Evolutionary conservation across 148 eudicot genomes (phyloP).

Genomic region (Mesembryanthemum crystallinum): DNA sequence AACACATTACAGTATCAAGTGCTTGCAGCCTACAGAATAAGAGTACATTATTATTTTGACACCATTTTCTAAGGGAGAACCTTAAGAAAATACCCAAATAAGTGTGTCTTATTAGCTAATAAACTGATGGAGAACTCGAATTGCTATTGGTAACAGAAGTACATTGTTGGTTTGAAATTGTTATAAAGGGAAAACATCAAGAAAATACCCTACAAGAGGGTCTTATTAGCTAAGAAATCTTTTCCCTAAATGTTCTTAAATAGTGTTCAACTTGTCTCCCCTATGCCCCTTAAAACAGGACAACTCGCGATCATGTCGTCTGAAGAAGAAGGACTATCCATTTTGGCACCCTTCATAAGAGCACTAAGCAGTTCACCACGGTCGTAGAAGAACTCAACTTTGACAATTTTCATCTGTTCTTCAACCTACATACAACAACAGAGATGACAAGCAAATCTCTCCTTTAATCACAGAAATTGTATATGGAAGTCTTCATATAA

Average conservation of each 20-base stretch:
- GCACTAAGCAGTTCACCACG: constrained; percentile 65
- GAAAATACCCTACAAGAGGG: background rate
- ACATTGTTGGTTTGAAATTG: background rate
- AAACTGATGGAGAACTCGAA: background rate
- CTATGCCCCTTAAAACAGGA: constrained; percentile 38
- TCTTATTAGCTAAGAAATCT: constrained; percentile 1
- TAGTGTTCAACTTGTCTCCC: constrained; percentile 13
- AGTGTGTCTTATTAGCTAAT: background rate
- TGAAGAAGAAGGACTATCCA: constrained; percentile 7
- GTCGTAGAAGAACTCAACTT: constrained; percentile 66
- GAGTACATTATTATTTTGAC: background rate
- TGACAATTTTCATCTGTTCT: constrained; percentile 53
- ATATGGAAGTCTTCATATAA: no score
- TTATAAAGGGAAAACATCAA: background rate
- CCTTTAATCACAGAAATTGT: background rate
- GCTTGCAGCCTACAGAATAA: constrained; percentile 6
- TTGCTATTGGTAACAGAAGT: no score
- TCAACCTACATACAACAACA: constrained; percentile 41
- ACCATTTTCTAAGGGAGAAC: background rate
- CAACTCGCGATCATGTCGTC: constrained; percentile 35
- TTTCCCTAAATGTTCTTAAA: background rate
- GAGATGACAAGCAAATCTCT: background rate
- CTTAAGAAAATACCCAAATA: no score
- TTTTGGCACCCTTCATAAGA: constrained; percentile 39
- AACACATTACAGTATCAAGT: constrained; percentile 10